phyloP scores from a whole-genome alignment of 179 eudicot genomes.

The Nepenthes alata region DNA sequence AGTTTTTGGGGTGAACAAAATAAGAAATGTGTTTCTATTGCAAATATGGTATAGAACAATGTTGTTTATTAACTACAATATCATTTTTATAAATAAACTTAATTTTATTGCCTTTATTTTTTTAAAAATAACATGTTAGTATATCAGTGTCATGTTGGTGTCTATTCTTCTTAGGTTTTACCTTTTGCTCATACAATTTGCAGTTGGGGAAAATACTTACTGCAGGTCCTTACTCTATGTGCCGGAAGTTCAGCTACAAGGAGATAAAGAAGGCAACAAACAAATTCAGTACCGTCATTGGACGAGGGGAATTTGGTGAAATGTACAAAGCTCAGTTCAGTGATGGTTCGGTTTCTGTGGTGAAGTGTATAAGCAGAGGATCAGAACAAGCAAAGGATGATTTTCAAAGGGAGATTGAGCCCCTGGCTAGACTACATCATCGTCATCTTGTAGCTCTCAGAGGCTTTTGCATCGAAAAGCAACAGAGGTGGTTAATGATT shows the following conservation, averaged over 20 bases:
- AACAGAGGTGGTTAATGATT: conserved; percentile 47
- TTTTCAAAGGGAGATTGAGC: conserved; percentile 86
- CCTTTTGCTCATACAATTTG: not conserved
- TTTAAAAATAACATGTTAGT: no score
- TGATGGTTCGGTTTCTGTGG: conserved; percentile 65
- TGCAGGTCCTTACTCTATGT: conserved; percentile 55
- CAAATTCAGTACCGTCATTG: conserved; percentile 59
- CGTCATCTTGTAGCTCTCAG: conserved; percentile 86
- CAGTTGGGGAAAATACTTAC: conserved; percentile 1
- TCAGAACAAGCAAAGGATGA: conserved; percentile 92
- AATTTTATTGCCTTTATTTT: no score
- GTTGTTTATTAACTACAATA: no score
- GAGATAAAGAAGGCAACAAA: conserved; percentile 79
- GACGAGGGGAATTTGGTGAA: conserved; percentile 91
- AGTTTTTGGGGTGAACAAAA: no score
- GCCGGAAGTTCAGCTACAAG: conserved; percentile 59
- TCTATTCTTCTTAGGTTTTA: no score
- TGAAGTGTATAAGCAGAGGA: conserved; percentile 69
- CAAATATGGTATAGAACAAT: no score
- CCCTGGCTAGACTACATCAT: conserved; percentile 82
- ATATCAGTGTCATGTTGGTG: no score
- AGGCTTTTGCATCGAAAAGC: conserved; percentile 71
- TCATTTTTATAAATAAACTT: no score
- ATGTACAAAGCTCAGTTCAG: conserved; percentile 71
- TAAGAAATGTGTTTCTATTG: no score